Conservation (phyloP, 2,329 filamentous ascomycete genomes). For the Botrytis medusae region DNA sequence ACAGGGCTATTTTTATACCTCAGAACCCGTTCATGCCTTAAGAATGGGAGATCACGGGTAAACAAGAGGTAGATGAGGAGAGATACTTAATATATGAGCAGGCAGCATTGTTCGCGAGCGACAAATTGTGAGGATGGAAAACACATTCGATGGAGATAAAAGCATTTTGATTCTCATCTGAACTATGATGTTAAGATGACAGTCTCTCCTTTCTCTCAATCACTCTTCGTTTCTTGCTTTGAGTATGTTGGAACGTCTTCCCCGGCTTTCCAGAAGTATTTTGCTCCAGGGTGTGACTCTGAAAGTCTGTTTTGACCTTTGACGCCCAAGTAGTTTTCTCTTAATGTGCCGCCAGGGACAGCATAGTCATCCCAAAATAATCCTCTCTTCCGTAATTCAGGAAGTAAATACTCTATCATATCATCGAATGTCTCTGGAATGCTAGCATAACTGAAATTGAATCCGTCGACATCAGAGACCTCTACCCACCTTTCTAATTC, state of each 20-base stretch:
- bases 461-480: conserved; percentile 35
- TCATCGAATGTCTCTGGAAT: conserved; percentile 68
- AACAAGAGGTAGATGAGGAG: not conserved
- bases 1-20: conserved; percentile 4
- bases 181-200: not conserved
- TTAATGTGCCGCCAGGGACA: conserved; percentile 57
- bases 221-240: not conserved
- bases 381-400: conserved; percentile 60
- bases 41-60: not conserved
- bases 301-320: conserved; percentile 51
- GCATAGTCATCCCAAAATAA: conserved; percentile 53
- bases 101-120: not conserved
- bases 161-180: not conserved
- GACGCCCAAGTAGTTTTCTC: conserved; percentile 59
- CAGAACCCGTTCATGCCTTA: not conserved
- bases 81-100: not conserved
- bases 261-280: conserved; percentile 46
- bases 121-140: not conserved
- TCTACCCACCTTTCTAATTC: conserved; percentile 34
- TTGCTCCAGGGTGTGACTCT: conserved; percentile 49
- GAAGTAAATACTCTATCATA: conserved; percentile 63
- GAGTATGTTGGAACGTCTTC: conserved; percentile 29
- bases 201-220: not conserved
- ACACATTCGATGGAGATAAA: not conserved
- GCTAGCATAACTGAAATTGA: conserved; percentile 35